Base-by-base conservation (phyloP, 2,329 filamentous ascomycete species). In the Curvularia sp. region DNA sequence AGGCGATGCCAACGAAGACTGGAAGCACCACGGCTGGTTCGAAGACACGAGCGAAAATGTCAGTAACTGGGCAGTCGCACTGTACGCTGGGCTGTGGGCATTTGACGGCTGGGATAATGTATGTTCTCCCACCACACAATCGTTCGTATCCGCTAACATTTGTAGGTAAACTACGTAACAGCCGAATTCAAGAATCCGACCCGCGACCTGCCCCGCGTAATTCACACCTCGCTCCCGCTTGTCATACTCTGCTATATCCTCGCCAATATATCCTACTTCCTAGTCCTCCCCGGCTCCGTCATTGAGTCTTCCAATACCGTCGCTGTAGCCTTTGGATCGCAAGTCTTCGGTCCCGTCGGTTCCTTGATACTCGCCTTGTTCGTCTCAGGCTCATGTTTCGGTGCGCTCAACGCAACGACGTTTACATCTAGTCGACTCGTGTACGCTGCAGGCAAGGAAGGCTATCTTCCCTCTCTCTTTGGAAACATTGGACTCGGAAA, bases 51-150 rank as follows among this genome's bases (percentile, higher is more conserved):
- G 86, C 63, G 86, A 83, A 13, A 90, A 93, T 74, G 84, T 90
- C 49, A 96, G 90, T 46, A 89, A 88, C 66, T 98, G 93, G 91
- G 95, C 95, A 3, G 90, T 99, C 46, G 95, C 95, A 0, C 80
- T 99, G 46, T 99, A 99, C 75, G 94, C 93, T 15, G 95, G 95
- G 8, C 83, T 99, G 5, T 99, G 95, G 95, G 95, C 95, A 0
- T 99, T 95, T 78, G 95, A 99, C 74, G 95, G 95, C 28, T 99
- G 95, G 95, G 95, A 99, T 75, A 99, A 99, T 77, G 92, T 95
- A 80, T 80, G 89, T 51, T 42, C 41, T 12, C 21, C 25, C 30
- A 25, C 19, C 5, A 21, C 6, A 48, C 27, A 27, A 32, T 25
- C 28, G 25, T 25, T 27, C n/a, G 30, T 27, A 25, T 54, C 58